Evolutionary conservation across 306 rosid genomes (phyloP).

Genomic region (Notholithocarpus densiflorus): DNA sequence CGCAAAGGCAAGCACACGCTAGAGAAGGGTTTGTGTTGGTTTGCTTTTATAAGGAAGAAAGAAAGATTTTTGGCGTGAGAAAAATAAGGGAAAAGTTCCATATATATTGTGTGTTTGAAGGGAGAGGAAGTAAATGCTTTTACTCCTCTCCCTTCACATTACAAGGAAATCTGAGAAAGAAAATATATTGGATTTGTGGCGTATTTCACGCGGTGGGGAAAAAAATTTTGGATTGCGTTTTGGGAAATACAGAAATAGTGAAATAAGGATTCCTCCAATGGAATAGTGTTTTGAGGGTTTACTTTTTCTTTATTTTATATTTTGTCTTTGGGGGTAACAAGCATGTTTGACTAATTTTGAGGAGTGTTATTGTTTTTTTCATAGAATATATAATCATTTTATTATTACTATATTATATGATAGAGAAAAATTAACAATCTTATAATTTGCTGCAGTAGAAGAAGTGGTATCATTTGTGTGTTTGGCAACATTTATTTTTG

Average conservation of each 20-base stretch:
- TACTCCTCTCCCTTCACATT: too few relatives aligned
- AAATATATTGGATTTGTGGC: background rate
- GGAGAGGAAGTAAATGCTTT: too few relatives aligned
- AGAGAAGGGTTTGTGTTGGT: background rate
- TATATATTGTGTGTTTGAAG: background rate
- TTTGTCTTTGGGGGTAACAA: too few relatives aligned
- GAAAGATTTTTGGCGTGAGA: background rate
- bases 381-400: too few relatives aligned
- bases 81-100: background rate
- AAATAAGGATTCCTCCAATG: background rate
- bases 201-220: conserved; percentile 31
- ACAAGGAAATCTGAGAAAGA: background rate
- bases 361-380: too few relatives aligned
- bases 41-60: background rate
- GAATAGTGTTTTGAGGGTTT: background rate
- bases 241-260: too few relatives aligned
- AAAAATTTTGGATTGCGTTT: background rate
- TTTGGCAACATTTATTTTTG: too few relatives aligned
- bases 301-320: background rate
- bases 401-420: too few relatives aligned
- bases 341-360: too few relatives aligned
- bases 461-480: too few relatives aligned
- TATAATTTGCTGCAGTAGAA: too few relatives aligned
- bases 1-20: background rate
- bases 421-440: too few relatives aligned